Conservation (phyloP, 352 stramenopile genomes). For the Phytophthora sojae region DNA sequence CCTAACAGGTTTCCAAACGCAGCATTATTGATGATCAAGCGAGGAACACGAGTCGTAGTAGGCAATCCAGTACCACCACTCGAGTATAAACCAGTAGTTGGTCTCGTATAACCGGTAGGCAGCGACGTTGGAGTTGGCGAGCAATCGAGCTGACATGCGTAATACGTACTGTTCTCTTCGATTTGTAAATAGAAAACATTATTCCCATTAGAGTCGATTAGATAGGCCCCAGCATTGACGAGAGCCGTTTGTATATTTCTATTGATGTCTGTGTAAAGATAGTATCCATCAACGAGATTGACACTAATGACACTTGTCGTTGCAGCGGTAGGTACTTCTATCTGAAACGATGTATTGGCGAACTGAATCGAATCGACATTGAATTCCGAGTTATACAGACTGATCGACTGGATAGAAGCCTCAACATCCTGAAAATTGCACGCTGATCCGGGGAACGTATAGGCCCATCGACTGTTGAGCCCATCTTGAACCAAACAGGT, state of each 20-base stretch:
- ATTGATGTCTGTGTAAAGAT: slow-evolving; percentile 6
- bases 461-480: slow-evolving; percentile 10
- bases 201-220: slow-evolving; percentile 3
- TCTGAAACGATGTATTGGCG: slow-evolving; percentile 7
- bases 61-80: neutral
- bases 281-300: slow-evolving; percentile 10
- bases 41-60: neutral
- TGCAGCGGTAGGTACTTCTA: slow-evolving; percentile 16
- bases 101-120: neutral
- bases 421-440: neutral
- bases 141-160: neutral
- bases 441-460: neutral
- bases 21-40: neutral
- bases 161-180: slow-evolving; percentile 17
- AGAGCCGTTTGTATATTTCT: slow-evolving; percentile 10
- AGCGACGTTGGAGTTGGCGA: neutral
- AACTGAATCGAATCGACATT: slow-evolving; percentile 13
- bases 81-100: neutral
- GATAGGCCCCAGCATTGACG: slow-evolving; percentile 1
- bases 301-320: slow-evolving; percentile 8
- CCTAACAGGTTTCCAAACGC: neutral
- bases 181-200: slow-evolving; percentile 25
- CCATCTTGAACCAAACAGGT: slow-evolving; percentile 19
- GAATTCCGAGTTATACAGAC: slow-evolving; percentile 7
- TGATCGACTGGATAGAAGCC: no score